A percentile compares a stretch with the other conserved stretches of the same genome.
These are phyloP conservation scores for Calocybe gangraenosa DNA, from an alignment of 768 basidiomycete species.

Conservation along the genomic window DNA sequence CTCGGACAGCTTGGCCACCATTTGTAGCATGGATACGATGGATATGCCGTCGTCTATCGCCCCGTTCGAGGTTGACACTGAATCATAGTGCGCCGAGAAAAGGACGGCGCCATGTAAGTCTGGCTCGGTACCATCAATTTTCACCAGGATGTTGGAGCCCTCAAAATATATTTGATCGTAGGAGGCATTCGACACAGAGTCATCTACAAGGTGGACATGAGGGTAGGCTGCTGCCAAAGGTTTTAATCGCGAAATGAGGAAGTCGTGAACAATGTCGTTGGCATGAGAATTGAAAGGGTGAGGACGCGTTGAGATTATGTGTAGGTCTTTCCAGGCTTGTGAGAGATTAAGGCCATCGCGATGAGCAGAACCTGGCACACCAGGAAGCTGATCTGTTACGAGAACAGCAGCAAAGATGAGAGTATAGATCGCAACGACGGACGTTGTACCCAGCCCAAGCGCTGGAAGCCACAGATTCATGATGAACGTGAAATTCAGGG, in stretches of 20 bases:
- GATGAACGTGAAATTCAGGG: too few relatives aligned
- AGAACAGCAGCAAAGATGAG: conserved; percentile 11
- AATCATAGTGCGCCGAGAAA: conserved; percentile 82
- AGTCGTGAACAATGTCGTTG: conserved; percentile 63
- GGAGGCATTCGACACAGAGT: conserved; percentile 25
- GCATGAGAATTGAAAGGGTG: conserved; percentile 78
- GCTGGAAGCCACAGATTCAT: conserved; percentile 8
- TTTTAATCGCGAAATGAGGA: conserved; percentile 52
- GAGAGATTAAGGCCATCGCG: conserved; percentile 13
- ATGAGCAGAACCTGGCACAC: not conserved
- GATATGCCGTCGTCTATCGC: conserved; percentile 58
- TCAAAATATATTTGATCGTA: conserved; percentile 53
- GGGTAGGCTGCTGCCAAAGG: conserved; percentile 37
- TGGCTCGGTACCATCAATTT: conserved; percentile 49
- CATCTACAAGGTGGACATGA: conserved; percentile 49
- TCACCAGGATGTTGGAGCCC: conserved; percentile 64
- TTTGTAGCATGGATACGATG: conserved; percentile 19
- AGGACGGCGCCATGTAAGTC: conserved; percentile 44
- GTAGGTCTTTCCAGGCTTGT: conserved; percentile 16
- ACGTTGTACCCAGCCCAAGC: conserved; percentile 1
- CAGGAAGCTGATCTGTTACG: conserved; percentile 13
- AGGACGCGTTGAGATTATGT: conserved; percentile 54
- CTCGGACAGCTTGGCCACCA: conserved; percentile 47
- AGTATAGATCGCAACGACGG: conserved; percentile 8
- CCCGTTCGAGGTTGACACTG: conserved; percentile 70